Conservation (phyloP, 2,329 filamentous ascomycete species). For the Aspergillus sp. region DNA sequence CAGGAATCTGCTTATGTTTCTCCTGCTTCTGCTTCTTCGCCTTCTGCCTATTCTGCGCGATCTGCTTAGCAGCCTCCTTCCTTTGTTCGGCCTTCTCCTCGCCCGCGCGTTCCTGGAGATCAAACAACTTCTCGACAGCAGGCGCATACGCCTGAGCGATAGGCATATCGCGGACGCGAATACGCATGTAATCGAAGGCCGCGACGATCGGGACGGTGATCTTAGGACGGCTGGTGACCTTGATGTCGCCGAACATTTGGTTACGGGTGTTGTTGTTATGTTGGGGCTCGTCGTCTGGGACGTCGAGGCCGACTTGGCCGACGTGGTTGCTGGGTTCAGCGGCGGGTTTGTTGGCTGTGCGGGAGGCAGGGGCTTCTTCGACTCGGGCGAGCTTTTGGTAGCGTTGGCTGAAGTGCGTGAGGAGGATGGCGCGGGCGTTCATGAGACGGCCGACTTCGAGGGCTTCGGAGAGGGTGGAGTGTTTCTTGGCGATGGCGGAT, state of each 20-base stretch:
- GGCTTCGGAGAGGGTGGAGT: constrained; percentile 86
- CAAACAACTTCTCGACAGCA: constrained; percentile 56
- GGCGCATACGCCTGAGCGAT: constrained; percentile 60
- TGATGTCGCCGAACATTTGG: background rate
- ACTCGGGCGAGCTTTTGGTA: constrained; percentile 70
- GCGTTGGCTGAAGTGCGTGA: constrained; percentile 94
- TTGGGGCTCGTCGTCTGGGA: constrained; percentile 21
- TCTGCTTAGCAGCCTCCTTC: constrained; percentile 17
- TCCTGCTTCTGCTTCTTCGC: constrained; percentile 26
- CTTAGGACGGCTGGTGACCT: background rate
- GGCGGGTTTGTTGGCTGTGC: constrained; percentile 21
- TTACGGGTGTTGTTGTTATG: constrained; percentile 15
- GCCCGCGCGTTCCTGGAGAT: constrained; percentile 38
- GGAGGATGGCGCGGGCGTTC: constrained; percentile 74
- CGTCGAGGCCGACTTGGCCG: constrained; percentile 23
- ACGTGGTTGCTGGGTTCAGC: constrained; percentile 18
- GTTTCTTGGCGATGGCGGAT: constrained; percentile 84
- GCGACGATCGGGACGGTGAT: constrained; percentile 45
- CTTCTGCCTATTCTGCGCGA: constrained; percentile 20
- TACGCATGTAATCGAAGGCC: constrained; percentile 66
- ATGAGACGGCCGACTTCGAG: constrained; percentile 75
- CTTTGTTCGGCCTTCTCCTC: constrained; percentile 29
- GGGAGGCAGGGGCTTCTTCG: background rate
- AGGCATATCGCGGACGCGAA: constrained; percentile 61
- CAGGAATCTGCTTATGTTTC: constrained; percentile 8